These are phyloP conservation scores for Huiozyma sinensis DNA, from an alignment of 805 yeast genomes.

Conservation along the genomic window DNA sequence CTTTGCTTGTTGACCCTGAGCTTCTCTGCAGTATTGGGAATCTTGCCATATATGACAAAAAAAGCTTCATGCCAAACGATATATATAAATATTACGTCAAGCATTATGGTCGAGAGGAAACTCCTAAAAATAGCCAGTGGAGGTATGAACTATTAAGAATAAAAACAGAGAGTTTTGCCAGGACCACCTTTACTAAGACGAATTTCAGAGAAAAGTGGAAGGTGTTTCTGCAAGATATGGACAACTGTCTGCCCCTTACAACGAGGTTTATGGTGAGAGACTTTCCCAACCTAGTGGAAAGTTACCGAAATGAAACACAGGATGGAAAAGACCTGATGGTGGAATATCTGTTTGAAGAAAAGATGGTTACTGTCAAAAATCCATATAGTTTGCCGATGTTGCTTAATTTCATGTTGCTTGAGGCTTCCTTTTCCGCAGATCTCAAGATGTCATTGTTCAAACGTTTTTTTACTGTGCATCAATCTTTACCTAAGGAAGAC, in stretches of 20 bases:
- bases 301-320: slow-evolving; percentile 4
- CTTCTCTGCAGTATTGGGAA: slow-evolving; percentile 19
- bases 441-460: slow-evolving; percentile 8
- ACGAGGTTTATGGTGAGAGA: slow-evolving; percentile 14
- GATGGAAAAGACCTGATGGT: slow-evolving; percentile 1
- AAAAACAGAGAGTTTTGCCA: slow-evolving; percentile 24
- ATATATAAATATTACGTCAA: slow-evolving; percentile 9
- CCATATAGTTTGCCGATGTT: slow-evolving; percentile 15
- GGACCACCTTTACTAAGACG: slow-evolving; percentile 10
- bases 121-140: slow-evolving; percentile 1
- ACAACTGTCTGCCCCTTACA: slow-evolving; percentile 9
- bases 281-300: slow-evolving; percentile 16
- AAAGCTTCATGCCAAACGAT: slow-evolving; percentile 17
- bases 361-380: slow-evolving; percentile 12
- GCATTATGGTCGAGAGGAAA: neutral
- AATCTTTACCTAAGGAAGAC: slow-evolving; percentile 1
- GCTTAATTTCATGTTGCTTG: slow-evolving; percentile 18
- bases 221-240: slow-evolving; percentile 23
- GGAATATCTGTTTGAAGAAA: slow-evolving; percentile 13
- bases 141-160: slow-evolving; percentile 16
- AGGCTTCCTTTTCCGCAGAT: slow-evolving; percentile 3
- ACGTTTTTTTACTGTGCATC: slow-evolving; percentile 5
- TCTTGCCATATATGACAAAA: slow-evolving; percentile 15
- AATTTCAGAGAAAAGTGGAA: slow-evolving; percentile 25
- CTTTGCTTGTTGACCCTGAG: slow-evolving; percentile 14